phyloP scores from a whole-genome alignment of 2,329 filamentous ascomycete genomes.

The Fusarium sp. region DNA sequence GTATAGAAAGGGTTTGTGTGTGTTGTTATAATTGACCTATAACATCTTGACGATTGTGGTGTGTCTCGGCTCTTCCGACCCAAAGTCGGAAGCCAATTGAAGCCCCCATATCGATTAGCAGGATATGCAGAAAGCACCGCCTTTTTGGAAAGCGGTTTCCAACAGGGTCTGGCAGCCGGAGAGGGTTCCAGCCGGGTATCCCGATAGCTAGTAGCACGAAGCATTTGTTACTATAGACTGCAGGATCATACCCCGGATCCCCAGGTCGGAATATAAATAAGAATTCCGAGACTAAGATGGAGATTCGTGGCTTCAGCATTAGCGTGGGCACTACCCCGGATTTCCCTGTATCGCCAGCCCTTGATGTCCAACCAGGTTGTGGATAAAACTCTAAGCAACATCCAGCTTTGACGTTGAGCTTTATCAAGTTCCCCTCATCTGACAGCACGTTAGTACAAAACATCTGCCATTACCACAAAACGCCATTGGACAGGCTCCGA shows the following conservation, averaged over 20 bases:
- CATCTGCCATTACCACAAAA: fast-evolving
- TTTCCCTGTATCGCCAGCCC: fast-evolving
- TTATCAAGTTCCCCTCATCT: fast-evolving
- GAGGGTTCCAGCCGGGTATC: fast-evolving
- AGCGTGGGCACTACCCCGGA: background rate
- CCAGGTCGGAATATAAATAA: background rate
- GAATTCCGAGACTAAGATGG: background rate
- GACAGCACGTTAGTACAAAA: fast-evolving
- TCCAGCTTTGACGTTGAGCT: background rate
- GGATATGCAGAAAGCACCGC: fast-evolving
- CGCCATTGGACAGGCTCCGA: fast-evolving
- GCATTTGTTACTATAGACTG: fast-evolving
- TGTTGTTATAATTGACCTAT: background rate
- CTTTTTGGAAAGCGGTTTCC: fast-evolving
- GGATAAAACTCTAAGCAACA: background rate
- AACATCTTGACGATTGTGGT: fast-evolving
- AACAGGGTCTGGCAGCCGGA: fast-evolving
- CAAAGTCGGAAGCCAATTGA: fast-evolving
- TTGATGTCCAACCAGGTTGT: fast-evolving
- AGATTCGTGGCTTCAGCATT: background rate
- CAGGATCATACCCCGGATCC: background rate
- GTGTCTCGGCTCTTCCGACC: background rate
- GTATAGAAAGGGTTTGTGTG: background rate
- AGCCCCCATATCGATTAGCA: fast-evolving
- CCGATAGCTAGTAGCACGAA: fast-evolving